A percentile compares a stretch with the other conserved stretches of the same genome.
Evolutionary conservation across 2,329 filamentous ascomycete species (phyloP).

Genomic region (Fusarium heterosporum): DNA sequence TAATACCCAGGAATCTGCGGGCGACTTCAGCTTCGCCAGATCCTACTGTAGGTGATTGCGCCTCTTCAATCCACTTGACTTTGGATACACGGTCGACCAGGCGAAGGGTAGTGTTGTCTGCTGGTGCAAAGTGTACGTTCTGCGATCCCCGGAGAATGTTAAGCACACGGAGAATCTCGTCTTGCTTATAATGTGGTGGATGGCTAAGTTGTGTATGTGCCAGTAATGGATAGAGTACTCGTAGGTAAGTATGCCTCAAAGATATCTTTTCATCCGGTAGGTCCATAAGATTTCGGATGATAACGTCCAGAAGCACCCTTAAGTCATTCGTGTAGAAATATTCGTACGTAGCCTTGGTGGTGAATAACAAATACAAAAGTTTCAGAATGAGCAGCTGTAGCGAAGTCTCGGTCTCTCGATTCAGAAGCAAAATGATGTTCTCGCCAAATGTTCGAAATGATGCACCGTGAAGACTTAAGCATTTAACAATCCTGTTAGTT

Average conservation of each 20-base stretch:
- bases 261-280: constrained; percentile 83
- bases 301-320: constrained; percentile 92
- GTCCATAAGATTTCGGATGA: constrained; percentile 96
- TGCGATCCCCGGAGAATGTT: constrained; percentile 73
- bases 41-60: constrained; percentile 44
- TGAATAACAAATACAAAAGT: constrained; percentile 93
- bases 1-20: constrained; percentile 76
- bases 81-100: constrained; percentile 80
- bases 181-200: constrained; percentile 89
- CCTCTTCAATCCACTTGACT: constrained; percentile 73
- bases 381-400: constrained; percentile 97
- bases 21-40: constrained; percentile 61
- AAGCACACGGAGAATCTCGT: constrained; percentile 83
- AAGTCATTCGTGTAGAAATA: constrained; percentile 99
- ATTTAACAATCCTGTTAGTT: constrained; percentile 94
- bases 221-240: constrained; percentile 89
- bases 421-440: constrained; percentile 94
- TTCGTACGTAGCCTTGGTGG: constrained; percentile 89
- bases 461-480: constrained; percentile 82
- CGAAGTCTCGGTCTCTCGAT: constrained; percentile 93
- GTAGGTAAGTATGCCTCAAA: constrained; percentile 91
- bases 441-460: constrained; percentile 95
- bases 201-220: constrained; percentile 90
- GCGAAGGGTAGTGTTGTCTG: constrained; percentile 82
- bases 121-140: constrained; percentile 81